Conservation (phyloP, 352 stramenopile species). For the Hyaloperonospora arabidopsidis region DNA sequence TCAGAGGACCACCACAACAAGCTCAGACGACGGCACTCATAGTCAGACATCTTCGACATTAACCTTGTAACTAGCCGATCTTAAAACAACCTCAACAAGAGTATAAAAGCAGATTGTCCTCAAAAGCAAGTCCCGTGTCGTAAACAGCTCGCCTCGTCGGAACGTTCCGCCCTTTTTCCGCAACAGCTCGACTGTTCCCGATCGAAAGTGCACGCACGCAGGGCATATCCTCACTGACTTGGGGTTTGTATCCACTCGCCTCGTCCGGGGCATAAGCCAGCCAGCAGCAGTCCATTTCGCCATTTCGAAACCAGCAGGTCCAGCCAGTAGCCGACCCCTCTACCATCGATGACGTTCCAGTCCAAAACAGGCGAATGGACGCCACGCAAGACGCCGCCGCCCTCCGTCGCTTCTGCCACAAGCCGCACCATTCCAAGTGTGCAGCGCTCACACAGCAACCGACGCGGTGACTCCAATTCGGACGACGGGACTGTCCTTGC, state of each 20-base stretch:
- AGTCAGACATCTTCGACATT: too few species aligned
- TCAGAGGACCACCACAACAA: too few species aligned
- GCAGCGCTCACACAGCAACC: constrained; percentile 13
- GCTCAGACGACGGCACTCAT: too few species aligned
- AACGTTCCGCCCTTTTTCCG: constrained; percentile 17
- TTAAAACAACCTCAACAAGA: too few species aligned
- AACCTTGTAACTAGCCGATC: too few species aligned
- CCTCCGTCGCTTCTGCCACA: constrained; percentile 3
- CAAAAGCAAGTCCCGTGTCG: background rate
- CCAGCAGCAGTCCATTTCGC: constrained; percentile 11
- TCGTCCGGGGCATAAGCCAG: constrained; percentile 5
- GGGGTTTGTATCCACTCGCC: constrained; percentile 2
- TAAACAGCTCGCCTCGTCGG: background rate
- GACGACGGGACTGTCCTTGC: constrained; percentile 18
- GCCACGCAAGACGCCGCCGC: constrained; percentile 8
- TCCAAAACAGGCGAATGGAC: constrained; percentile 4
- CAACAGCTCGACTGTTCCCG: constrained; percentile 4
- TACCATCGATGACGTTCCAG: constrained; percentile 17
- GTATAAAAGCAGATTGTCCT: too few species aligned
- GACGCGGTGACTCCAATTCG: too few species aligned
- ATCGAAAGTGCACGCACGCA: constrained; percentile 5
- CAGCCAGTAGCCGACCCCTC: background rate
- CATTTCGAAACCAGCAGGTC: constrained; percentile 6
- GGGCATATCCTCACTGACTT: constrained; percentile 13
- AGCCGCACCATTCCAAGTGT: constrained; percentile 19